Conservation (phyloP, 345 rosid species). For the Salix brachista region DNA sequence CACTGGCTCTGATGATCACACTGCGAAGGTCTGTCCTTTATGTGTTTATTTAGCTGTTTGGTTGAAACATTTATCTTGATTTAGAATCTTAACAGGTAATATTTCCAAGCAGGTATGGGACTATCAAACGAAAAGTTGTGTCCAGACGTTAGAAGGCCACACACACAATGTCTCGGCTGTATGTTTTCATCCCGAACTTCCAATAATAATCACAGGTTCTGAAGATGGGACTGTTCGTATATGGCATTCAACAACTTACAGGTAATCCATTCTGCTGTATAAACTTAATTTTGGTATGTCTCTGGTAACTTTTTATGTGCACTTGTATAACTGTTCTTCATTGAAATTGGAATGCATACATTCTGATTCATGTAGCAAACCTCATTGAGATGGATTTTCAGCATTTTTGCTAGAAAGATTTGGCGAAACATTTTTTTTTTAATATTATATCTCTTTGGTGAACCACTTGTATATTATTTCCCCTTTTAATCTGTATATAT, state of each 20-base stretch:
- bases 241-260: slow-evolving; percentile 82
- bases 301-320: background rate
- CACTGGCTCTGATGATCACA: slow-evolving; percentile 91
- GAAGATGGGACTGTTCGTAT: slow-evolving; percentile 81
- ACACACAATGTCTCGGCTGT: slow-evolving; percentile 86
- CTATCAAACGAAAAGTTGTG: slow-evolving; percentile 76
- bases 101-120: slow-evolving; percentile 64
- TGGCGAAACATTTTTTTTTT: background rate
- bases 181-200: slow-evolving; percentile 80
- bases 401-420: background rate
- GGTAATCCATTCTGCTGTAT: slow-evolving; percentile 29
- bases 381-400: background rate
- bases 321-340: background rate
- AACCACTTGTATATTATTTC: background rate
- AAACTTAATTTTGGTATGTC: background rate
- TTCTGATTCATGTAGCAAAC: background rate
- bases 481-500: background rate
- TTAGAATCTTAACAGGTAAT: background rate
- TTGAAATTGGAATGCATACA: background rate
- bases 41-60: background rate
- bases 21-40: slow-evolving; percentile 66
- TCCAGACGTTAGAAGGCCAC: slow-evolving; percentile 77
- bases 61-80: background rate
- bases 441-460: too few species aligned
- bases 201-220: slow-evolving; percentile 75